These are phyloP conservation scores for Coemansia sp. DNA, from an alignment of 192 early-diverging fungal species.

Conservation along the genomic window DNA sequence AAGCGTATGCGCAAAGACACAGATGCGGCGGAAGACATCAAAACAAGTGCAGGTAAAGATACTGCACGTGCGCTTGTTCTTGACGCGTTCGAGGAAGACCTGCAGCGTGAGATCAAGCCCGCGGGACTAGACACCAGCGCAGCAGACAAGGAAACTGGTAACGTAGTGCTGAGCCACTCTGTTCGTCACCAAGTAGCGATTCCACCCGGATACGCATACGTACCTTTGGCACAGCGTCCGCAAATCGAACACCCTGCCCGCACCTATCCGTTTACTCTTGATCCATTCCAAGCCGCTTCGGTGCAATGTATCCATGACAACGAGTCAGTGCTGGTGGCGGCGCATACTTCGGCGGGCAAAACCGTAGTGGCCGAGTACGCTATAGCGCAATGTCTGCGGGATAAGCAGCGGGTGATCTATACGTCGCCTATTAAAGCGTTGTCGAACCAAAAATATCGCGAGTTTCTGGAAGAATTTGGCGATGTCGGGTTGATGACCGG, in stretches of 20 bases:
- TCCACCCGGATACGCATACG: conserved; percentile 82
- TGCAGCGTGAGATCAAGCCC: conserved; percentile 65
- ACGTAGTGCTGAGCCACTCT: conserved; percentile 55
- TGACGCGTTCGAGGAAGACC: conserved; percentile 70
- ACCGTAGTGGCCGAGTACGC: conserved; percentile 99
- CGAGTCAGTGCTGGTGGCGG: conserved; percentile 94
- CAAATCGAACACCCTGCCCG: conserved; percentile 78
- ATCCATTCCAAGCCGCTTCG: conserved; percentile 92
- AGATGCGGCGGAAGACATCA: background rate
- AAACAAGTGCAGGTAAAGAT: conserved; percentile 4
- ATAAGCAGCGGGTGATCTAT: conserved; percentile 95
- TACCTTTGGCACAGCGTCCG: conserved; percentile 84
- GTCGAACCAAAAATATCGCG: conserved; percentile 98
- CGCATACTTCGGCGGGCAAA: conserved; percentile 97
- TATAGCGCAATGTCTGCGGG: conserved; percentile 81
- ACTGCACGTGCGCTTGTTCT: conserved; percentile 56
- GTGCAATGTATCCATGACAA: conserved; percentile 85
- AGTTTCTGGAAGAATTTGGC: conserved; percentile 92
- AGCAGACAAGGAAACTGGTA: conserved; percentile 54
- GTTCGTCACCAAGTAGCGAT: conserved; percentile 95
- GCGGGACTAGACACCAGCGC: conserved; percentile 57
- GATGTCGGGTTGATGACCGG: conserved; percentile 99
- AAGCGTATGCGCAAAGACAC: conserved; percentile 29
- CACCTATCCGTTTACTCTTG: conserved; percentile 85
- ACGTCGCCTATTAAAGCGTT: conserved; percentile 97